Conservation (phyloP, 176 grass and related monocot genomes). For the Oryza punctata region DNA sequence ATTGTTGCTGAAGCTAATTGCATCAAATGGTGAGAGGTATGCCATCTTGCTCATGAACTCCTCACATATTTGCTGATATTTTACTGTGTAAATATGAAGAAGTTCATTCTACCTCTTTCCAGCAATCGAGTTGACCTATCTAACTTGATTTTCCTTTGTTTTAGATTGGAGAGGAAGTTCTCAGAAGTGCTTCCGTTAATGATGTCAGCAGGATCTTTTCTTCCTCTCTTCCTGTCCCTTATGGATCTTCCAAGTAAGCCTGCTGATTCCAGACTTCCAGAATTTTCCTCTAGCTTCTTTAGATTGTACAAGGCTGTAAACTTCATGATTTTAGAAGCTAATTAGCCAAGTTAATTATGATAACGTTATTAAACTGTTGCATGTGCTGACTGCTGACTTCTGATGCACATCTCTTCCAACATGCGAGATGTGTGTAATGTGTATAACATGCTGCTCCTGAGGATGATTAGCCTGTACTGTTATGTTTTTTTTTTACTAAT, state of each 20-base stretch:
- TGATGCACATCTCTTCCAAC: slow-evolving; percentile 1
- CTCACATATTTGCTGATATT: background rate
- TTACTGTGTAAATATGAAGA: background rate
- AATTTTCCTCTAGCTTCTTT: slow-evolving; percentile 26
- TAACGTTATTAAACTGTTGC: slow-evolving; percentile 4
- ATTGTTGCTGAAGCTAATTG: slow-evolving; percentile 85
- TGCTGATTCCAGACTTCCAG: slow-evolving; percentile 16
- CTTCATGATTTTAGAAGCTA: slow-evolving; percentile 9
- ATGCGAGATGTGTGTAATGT: background rate
- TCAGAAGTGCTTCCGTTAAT: slow-evolving; percentile 80
- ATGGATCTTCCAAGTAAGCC: slow-evolving; percentile 83
- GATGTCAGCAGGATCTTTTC: slow-evolving; percentile 95
- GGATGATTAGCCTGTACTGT: slow-evolving; percentile 19
- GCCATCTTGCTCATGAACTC: slow-evolving; percentile 14
- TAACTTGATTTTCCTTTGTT: slow-evolving; percentile 36
- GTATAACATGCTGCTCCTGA: background rate
- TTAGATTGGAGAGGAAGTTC: slow-evolving; percentile 81
- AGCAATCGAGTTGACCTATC: background rate
- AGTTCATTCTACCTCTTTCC: background rate
- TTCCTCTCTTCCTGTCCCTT: slow-evolving; percentile 89
- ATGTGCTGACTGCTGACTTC: slow-evolving; percentile 14
- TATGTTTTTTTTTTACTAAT: background rate
- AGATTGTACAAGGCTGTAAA: background rate
- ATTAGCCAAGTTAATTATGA: background rate
- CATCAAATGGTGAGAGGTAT: slow-evolving; percentile 94